phyloP scores from a whole-genome alignment of 1,284 basidiomycete species.

The Leucoagaricus sp. region DNA sequence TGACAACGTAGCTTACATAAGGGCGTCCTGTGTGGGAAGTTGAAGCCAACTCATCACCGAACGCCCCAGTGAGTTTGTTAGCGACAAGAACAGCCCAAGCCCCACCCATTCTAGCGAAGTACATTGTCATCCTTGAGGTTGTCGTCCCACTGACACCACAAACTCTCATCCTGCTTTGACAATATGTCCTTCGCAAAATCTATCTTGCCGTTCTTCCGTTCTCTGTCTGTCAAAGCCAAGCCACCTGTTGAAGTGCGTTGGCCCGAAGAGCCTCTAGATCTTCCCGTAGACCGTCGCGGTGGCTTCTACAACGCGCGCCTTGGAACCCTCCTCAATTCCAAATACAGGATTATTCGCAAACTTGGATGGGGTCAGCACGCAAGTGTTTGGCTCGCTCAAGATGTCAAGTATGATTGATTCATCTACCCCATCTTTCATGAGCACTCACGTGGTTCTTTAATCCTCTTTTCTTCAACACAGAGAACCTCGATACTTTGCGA shows the following conservation, averaged over 20 bases:
- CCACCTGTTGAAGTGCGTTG: neutral
- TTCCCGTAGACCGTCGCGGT: constrained; percentile 19
- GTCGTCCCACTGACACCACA: no score
- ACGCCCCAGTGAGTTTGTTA: no score
- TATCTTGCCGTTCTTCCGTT: neutral
- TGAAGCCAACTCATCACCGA: no score
- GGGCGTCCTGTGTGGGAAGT: no score
- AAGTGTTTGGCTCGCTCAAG: constrained; percentile 38
- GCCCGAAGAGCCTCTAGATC: neutral
- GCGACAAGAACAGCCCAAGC: no score
- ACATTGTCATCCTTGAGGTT: no score
- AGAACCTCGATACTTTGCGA: constrained; percentile 16
- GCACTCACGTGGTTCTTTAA: neutral
- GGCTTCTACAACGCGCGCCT: constrained; percentile 39
- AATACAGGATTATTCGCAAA: constrained; percentile 48
- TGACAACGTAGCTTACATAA: no score
- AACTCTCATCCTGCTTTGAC: no score
- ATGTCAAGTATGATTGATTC: constrained; percentile 26
- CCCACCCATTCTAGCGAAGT: no score
- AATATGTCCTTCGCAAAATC: neutral
- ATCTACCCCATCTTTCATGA: neutral
- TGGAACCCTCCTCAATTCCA: constrained; percentile 42
- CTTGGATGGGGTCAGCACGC: constrained; percentile 53
- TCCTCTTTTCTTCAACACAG: constrained; percentile 21
- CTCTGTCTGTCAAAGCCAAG: neutral